Evolutionary conservation across 2,329 filamentous ascomycete species (phyloP).

Genomic region (Leptographium radiaticola): DNA sequence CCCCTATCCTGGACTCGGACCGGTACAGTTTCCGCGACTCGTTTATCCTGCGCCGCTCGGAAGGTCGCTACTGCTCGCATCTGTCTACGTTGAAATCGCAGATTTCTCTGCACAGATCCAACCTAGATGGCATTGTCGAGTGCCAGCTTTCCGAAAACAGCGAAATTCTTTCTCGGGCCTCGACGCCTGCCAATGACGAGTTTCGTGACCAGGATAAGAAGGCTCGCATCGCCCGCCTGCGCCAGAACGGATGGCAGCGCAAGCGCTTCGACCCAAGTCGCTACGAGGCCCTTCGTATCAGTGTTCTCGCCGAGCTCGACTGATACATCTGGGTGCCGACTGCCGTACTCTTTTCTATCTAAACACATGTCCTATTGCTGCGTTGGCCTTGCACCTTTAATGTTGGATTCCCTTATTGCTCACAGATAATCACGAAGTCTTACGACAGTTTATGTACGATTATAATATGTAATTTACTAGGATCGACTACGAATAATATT

Average conservation of each 20-base stretch:
- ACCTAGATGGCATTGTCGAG: constrained; percentile 28
- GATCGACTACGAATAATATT: no score
- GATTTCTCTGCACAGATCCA: constrained; percentile 32
- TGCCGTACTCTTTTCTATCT: no score
- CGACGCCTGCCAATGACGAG: constrained; percentile 19
- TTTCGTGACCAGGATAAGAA: constrained; percentile 28
- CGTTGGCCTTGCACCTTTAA: no score
- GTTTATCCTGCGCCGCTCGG: constrained; percentile 28
- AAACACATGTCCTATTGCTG: no score
- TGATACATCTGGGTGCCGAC: constrained; percentile 7
- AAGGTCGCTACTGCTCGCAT: constrained; percentile 36
- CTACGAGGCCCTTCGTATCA: constrained; percentile 39
- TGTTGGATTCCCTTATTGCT: no score
- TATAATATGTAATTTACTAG: no score
- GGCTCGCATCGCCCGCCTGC: constrained; percentile 40
- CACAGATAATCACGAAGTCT: no score
- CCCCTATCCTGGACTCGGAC: neutral
- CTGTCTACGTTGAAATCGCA: constrained; percentile 35
- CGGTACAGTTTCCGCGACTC: constrained; percentile 9
- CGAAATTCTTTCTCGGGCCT: constrained; percentile 4
- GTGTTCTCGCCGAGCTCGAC: constrained; percentile 35
- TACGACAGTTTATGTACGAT: no score
- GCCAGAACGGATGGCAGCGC: constrained; percentile 40
- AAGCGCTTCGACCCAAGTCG: constrained; percentile 39
- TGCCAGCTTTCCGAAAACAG: constrained; percentile 9